Evolutionary conservation across 208 protist species (phyloP), one percentile per base, ranked within the genome.

Genomic region (Crithidia acanthocephali): DNA sequence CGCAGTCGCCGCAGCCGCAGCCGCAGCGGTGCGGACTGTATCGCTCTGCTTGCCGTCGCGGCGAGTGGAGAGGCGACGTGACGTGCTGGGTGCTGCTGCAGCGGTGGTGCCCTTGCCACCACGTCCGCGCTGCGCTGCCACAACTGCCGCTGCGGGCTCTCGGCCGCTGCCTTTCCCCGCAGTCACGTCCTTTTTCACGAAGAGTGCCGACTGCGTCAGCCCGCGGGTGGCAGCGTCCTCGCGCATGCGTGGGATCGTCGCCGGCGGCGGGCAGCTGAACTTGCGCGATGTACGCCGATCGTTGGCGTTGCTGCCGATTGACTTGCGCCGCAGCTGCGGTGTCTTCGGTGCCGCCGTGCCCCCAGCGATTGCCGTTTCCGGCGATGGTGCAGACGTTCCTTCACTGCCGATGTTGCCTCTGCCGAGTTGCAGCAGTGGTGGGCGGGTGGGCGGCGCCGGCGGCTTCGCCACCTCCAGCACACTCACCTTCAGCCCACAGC

Each of bases 161-260:
- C 16, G 22, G 16, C 58, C 42, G n/a, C 16, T 4, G n/a, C 22
- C 23, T 22, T 45, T 68, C 15, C 33, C 10, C 10, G 48, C 32
- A 9, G 62, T 6, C 5, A 28, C 6, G 13, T 68, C 48, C 22
- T 58, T 56, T 15, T 52, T 58, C 16, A 58, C 35, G 2, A 63
- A 23, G 48, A 78, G 33, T 37, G 59, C 65, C 7, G 72, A 72
- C 22, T 68, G 72, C 42, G 72, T 78, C 40, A 78, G 20, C 18
- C 72, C 72, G 22, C 72, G 72, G 37, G 72, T 78, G 6, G 72
- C 47, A 27, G 72, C 72, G 32, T 78, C 72, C 51, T 78, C 72
- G 65, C 72, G 65, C 72, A 78, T 72, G 47, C 72, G 72, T 8
- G 72, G 72, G 11, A 72, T 65, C 13, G 57, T 50, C 44, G n/a